Conservation (phyloP, 2,329 filamentous ascomycete species). For the Sordariomycetes sp. region DNA sequence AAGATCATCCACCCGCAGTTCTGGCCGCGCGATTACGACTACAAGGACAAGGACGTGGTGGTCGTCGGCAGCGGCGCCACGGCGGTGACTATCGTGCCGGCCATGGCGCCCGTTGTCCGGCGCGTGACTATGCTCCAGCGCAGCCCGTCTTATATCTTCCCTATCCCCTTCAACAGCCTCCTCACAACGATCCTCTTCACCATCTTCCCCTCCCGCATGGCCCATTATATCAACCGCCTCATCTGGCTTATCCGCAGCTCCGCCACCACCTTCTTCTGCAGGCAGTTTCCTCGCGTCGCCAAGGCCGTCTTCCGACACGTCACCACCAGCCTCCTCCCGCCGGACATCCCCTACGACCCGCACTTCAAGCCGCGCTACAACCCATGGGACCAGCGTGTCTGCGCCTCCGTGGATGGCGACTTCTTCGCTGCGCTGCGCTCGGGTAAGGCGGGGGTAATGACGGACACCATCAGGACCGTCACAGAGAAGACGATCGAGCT, state of each 20-base stretch:
- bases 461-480: constrained; percentile 39
- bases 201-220: constrained; percentile 34
- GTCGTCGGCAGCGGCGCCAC: constrained; percentile 73
- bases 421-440: constrained; percentile 39
- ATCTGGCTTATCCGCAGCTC: constrained; percentile 34
- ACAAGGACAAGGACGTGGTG: constrained; percentile 55
- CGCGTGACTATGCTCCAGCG: constrained; percentile 74
- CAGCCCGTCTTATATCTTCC: constrained; percentile 60
- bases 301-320: constrained; percentile 26
- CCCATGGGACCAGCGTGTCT: constrained; percentile 67
- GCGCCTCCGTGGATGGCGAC: constrained; percentile 48
- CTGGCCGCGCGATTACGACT: constrained; percentile 62
- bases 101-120: constrained; percentile 50
- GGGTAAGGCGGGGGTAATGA: constrained; percentile 35
- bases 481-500: constrained; percentile 36
- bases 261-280: constrained; percentile 39
- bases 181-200: constrained; percentile 24
- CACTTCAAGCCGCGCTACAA: constrained; percentile 57
- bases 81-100: constrained; percentile 65
- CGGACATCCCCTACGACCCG: constrained; percentile 39
- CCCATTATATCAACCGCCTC: constrained; percentile 35
- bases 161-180: constrained; percentile 31
- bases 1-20: constrained; percentile 60
- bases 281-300: constrained; percentile 1
- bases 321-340: constrained; percentile 40